Evolutionary conservation across 352 stramenopile genomes (phyloP), one percentile per base, ranked within the genome.

Genomic region (Pythium graminicola): DNA sequence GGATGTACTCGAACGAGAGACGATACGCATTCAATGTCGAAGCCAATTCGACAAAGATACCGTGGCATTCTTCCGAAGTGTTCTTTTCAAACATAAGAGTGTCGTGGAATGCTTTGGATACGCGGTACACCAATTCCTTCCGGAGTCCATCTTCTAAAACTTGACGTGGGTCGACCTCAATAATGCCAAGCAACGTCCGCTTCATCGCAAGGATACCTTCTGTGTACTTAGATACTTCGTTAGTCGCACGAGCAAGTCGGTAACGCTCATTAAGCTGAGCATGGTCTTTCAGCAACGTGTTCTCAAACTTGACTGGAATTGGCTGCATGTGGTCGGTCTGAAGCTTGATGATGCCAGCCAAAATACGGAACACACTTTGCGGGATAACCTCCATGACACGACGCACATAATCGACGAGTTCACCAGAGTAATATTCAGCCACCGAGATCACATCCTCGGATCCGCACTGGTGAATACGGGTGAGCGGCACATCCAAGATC

Each of bases 161-260:
- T 51, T 90, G 87, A 23, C 89, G 81, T 55, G 94, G 93, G 41
- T 98, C 89, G 9, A 98, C 85, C 65, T 97, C 82, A 29, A 97
- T 93, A 46, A 97, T 95, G 50, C 92, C 94, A 13, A 98, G 73
- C 24, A 97, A 61, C 2, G 91, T 97, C 24, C 83, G 86, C 63
- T 98, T 95, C 94, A 98, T 98, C 3, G 86, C 85, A 42, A 98
- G 62, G 48, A 98, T 97, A 48, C 84, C 94, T 69, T 98, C 88
- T 1, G 92, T 97, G 67, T 98, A 98, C 55, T 97, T 95, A 40
- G 85, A 96, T 52, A 98, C 87, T 70, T 97, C 81, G 56, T 98
- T 95, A 10, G 93, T 97, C 17, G 94, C 87, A 42, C 92, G 86
- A 2, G 92, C 82, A 27, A 98, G 72, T 39, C 95, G 81, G 65